These are phyloP conservation scores for Cyberlindnera veronae DNA, from an alignment of 805 yeast genomes.

Conservation along the genomic window DNA sequence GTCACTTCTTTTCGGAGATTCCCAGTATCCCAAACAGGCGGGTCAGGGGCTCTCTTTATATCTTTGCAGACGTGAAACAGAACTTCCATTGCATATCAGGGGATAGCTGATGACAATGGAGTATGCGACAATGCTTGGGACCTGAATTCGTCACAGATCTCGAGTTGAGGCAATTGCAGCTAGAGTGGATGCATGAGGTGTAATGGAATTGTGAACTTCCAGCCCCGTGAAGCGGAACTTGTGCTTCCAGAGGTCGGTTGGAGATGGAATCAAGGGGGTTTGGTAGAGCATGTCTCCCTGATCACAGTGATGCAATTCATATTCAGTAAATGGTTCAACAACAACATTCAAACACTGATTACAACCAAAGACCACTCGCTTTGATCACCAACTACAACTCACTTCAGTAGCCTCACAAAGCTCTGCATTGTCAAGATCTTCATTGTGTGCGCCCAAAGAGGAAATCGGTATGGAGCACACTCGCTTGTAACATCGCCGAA, in stretches of 20 bases:
- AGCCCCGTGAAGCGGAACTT: too few relatives aligned
- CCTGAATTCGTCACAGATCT: background rate
- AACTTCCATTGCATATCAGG: background rate
- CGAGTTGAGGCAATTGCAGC: background rate
- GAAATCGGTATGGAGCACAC: too few relatives aligned
- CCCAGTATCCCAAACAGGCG: background rate
- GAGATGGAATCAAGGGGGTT: too few relatives aligned
- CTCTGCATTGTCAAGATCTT: slow-evolving; percentile 1
- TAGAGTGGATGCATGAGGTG: background rate
- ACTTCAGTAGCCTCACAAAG: background rate
- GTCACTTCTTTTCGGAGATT: background rate
- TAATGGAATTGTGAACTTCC: background rate
- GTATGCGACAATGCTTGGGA: background rate
- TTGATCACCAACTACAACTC: background rate
- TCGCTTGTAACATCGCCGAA: too few relatives aligned
- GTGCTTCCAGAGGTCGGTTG: too few relatives aligned
- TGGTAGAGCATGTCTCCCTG: too few relatives aligned
- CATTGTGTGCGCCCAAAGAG: slow-evolving; percentile 18
- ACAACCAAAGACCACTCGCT: background rate
- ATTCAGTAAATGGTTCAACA: background rate
- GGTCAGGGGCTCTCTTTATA: background rate
- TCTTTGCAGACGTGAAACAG: background rate
- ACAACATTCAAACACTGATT: background rate
- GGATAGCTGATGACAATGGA: background rate
- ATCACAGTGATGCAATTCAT: too few relatives aligned